Base-by-base conservation (phyloP, 257 asterid genomes). In the Salvia miltiorrhiza region DNA sequence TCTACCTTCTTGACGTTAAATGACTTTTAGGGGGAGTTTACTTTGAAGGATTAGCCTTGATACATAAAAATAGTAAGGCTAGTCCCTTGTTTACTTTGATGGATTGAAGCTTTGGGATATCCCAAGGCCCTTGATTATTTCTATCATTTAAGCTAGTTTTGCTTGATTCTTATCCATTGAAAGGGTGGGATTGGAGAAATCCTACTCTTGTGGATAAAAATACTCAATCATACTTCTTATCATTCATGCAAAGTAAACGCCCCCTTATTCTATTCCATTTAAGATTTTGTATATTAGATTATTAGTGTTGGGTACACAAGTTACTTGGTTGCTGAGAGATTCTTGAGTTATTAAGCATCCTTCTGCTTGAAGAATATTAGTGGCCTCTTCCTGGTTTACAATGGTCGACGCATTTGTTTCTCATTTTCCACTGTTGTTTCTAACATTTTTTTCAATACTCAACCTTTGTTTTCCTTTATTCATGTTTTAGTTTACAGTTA, bases 281-380 rank as follows among this genome's bases (percentile, higher is more conserved):
- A 32, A 28, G 17, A 14, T 59, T 57, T 49, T 52, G n/a, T 49
- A 61, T 26, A 9, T 10, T n/a, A n/a, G n/a, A n/a, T n/a, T n/a
- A n/a, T n/a, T 39, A 44, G 37, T 48, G 11, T 47, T 28, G n/a
- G 53, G 16, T 49, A 2, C 55, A 47, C 21, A 32, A 60, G 44
- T 44, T 48, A 61, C 43, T 54, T 68, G 54, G 28, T 37, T 56
- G 48, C 65, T 35, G 69, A 65, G 58, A 56, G 54, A 49, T 67
- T 63, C 40, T 77, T 70, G 75, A 45, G 9, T 71, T 62, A 16
- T 64, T 65, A 39, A 33, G 63, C 40, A 72, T 21, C 49, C 63
- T 32, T 20, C 40, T 55, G 32, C 68, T 70, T 58, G 40, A 30
- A 21, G 65, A 52, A 14, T n/a, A n/a, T 16, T 63, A 63, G 24